phyloP scores from a whole-genome alignment of 2,329 filamentous ascomycete species.

The Cryphonectria carpinicola region DNA sequence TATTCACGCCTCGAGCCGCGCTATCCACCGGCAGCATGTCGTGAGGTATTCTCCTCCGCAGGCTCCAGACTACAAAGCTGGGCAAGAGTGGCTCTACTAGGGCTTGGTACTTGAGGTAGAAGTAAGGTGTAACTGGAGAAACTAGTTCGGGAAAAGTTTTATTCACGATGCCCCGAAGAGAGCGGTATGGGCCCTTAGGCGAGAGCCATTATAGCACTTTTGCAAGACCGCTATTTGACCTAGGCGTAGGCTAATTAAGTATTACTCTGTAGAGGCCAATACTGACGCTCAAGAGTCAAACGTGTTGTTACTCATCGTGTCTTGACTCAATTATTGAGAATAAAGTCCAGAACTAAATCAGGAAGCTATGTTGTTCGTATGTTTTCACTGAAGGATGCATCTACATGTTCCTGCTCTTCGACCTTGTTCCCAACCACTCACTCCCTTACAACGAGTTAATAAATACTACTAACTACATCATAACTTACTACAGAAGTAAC shows the following conservation, averaged over 20 bases:
- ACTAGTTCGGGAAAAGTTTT: neutral
- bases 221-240: neutral
- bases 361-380: neutral
- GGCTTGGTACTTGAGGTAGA: neutral
- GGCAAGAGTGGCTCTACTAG: neutral
- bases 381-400: neutral
- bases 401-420: neutral
- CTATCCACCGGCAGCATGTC: neutral
- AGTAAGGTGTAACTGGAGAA: neutral
- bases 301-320: neutral
- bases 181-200: neutral
- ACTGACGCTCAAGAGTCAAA: neutral
- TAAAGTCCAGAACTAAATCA: neutral
- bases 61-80: neutral
- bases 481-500: neutral
- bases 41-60: neutral
- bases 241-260: neutral
- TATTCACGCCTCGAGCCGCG: neutral
- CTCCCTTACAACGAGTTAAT: neutral
- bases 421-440: neutral
- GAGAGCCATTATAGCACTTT: neutral
- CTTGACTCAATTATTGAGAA: neutral
- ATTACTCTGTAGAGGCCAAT: neutral
- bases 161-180: neutral
- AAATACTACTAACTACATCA: neutral